Conservation (phyloP, 2,329 filamentous ascomycete species). For the Metarhizium robertsii region DNA sequence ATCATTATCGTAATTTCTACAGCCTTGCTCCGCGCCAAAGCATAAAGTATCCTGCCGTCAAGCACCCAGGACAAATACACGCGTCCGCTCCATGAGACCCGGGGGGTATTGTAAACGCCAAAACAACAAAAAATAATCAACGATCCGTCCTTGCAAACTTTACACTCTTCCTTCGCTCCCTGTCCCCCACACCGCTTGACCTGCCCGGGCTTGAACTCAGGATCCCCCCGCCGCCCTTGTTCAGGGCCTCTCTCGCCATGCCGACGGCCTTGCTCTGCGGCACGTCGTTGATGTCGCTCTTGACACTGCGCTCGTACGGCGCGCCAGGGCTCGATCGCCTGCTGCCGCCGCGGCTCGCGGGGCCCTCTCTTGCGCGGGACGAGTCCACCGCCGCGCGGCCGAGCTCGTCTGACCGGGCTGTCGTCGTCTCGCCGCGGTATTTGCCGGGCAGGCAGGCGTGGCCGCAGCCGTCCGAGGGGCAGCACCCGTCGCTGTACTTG, state of each 20-base stretch:
- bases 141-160: slow-evolving; percentile 42
- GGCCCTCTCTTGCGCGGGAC: slow-evolving; percentile 14
- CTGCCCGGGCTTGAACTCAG: slow-evolving; percentile 42
- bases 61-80: too few relatives aligned
- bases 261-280: slow-evolving; percentile 52
- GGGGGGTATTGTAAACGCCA: not conserved
- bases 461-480: slow-evolving; percentile 55
- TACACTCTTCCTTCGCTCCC: slow-evolving; percentile 54
- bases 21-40: too few relatives aligned
- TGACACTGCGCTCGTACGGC: slow-evolving; percentile 13
- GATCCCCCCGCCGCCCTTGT: slow-evolving; percentile 24
- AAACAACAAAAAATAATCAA: not conserved
- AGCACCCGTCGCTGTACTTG: slow-evolving; percentile 45
- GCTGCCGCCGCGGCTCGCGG: slow-evolving; percentile 9
- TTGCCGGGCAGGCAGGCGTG: slow-evolving; percentile 52
- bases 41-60: too few relatives aligned
- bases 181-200: slow-evolving; percentile 25
- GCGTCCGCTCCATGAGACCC: not conserved
- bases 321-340: slow-evolving; percentile 17
- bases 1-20: too few relatives aligned
- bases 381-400: slow-evolving; percentile 36
- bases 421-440: slow-evolving; percentile 40
- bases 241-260: slow-evolving; percentile 45
- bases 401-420: slow-evolving; percentile 41
- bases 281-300: slow-evolving; percentile 43